phyloP scores from a whole-genome alignment of 1,284 basidiomycete species.

The Tetrapyrgos nigripes region DNA sequence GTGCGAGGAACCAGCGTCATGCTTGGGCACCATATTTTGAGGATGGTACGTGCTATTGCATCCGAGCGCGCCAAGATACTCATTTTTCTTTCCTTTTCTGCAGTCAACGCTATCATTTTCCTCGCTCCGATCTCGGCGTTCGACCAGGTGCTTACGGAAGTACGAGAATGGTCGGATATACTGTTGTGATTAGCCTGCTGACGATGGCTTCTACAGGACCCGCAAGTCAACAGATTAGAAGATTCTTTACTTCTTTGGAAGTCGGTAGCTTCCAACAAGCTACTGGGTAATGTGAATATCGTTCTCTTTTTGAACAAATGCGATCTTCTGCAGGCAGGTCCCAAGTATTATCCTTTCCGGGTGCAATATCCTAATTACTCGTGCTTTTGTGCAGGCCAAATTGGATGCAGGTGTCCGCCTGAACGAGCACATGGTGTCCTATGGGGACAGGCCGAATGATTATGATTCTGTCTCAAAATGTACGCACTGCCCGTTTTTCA shows the following conservation, averaged over 20 bases:
- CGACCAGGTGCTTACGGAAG: slow-evolving; percentile 81
- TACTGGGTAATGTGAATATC: slow-evolving; percentile 72
- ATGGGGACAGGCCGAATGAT: slow-evolving; percentile 76
- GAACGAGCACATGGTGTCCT: slow-evolving; percentile 68
- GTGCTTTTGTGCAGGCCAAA: slow-evolving; percentile 52
- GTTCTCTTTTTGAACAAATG: slow-evolving; percentile 83
- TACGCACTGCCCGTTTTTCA: slow-evolving; percentile 38
- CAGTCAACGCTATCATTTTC: slow-evolving; percentile 85
- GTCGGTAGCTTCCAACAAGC: slow-evolving; percentile 68
- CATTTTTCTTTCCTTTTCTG: not conserved
- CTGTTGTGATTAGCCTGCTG: slow-evolving; percentile 11
- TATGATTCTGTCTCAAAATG: slow-evolving; percentile 76
- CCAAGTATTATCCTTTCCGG: slow-evolving; percentile 7
- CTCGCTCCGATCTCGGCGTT: slow-evolving; percentile 84
- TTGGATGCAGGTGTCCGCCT: slow-evolving; percentile 77
- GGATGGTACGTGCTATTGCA: slow-evolving; percentile 57
- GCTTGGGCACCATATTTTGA: slow-evolving; percentile 87
- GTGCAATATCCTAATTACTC: slow-evolving; percentile 14
- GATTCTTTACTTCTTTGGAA: slow-evolving; percentile 79
- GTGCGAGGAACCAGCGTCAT: slow-evolving; percentile 74
- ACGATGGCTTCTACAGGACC: slow-evolving; percentile 51
- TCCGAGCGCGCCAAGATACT: not conserved
- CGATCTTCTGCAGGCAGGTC: slow-evolving; percentile 68
- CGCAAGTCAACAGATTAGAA: slow-evolving; percentile 73
- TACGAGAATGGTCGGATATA: slow-evolving; percentile 32